Base-by-base conservation (phyloP, 768 basidiomycete genomes). In the Nevesoporus exiguus region DNA sequence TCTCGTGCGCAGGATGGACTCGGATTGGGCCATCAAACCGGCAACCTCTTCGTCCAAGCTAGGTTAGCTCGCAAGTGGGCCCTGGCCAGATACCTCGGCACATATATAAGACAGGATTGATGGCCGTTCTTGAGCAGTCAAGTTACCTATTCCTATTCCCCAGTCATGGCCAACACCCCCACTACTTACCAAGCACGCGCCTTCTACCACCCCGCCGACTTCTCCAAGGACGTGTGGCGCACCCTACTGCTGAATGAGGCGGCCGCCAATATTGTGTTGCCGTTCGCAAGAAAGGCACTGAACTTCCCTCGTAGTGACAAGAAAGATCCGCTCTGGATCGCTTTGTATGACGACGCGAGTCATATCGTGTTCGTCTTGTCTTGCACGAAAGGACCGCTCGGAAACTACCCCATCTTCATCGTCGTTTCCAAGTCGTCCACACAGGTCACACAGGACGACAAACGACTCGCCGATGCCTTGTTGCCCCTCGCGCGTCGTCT, bases 231-330 rank as follows among this genome's bases (percentile, higher is more conserved):
- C 0, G 71, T 74, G 3, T 73, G 72, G 71, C 52, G 53, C 2
- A 59, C 62, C 1, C 52, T 80, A 13, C 36, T 25, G 1, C 54
- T 49, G 5, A 48, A 70, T 8, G 72, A 77, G 33, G 63, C 59
- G 0, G 47, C 65, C 4, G 69, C 76, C 3, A 80, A 81, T 49
- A 56, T 77, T 40, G 61, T 80, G 19, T 66, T 73, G 15, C 73
- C 80, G 0, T 71, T 72, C 25, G 76, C 75, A 1, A 58, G 48
- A 43, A 75, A 73, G 55, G 60, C 67, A 22, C 45, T 49, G 24
- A n/a, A 47, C 15, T 44, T 33, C 10, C 45, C 56, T 43, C 50
- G 41, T 22, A 45, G 3, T 1, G 19, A 7, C 3, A 29, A 15
- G 4, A 13, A 21, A 10, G 24, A 47, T 3, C 67, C 69, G 3